Base-by-base conservation (phyloP, 2,329 filamentous ascomycete genomes). In the Macroventuria anomochaeta region DNA sequence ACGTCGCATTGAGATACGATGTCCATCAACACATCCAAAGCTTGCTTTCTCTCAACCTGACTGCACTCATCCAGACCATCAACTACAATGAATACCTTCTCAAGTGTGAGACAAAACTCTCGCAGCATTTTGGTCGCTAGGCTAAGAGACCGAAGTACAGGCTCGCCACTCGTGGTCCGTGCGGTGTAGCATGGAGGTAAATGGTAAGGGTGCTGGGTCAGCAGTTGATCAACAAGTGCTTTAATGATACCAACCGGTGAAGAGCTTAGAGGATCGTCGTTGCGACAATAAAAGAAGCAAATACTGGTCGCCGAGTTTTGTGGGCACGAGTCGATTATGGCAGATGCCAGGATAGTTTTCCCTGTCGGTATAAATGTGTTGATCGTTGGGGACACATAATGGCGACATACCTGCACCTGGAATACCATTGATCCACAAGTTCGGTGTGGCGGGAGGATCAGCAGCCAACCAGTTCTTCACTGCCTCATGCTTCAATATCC, bases 321-420 rank as follows among this genome's bases (percentile, higher is more conserved):
- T 10, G 2, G 20, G 21, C 62, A 65, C 25, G 61, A 49, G 8
- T 69, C 65, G 5, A 69, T 56, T 6, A 70, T 55, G 3, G 57
- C 50, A 26, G 68, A 71, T 2, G 67, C 61, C 10, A 71, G 60
- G 12, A 71, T 59, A 0, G 65, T 71, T 43, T 71, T 69, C 1
- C 65, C 66, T 70, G 18, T 11, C n/a, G n/a, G n/a, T n/a, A n/a
- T n/a, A n/a, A n/a, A n/a, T n/a, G n/a, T n/a, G n/a, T n/a, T n/a
- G n/a, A n/a, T n/a, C n/a, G n/a, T n/a, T n/a, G n/a, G n/a, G n/a
- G n/a, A n/a, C n/a, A n/a, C n/a, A n/a, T n/a, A n/a, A n/a, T n/a
- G n/a, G 3, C 12, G 10, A 53, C 26, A 13, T 57, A 65, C 66
- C 66, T 47, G 66, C 66, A 5, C 66, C 66, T 4, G 66, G 66